Evolutionary conservation across 192 early-diverging fungal species (phyloP), one percentile per base, ranked within the genome.

Genomic region (Podila horticola): DNA sequence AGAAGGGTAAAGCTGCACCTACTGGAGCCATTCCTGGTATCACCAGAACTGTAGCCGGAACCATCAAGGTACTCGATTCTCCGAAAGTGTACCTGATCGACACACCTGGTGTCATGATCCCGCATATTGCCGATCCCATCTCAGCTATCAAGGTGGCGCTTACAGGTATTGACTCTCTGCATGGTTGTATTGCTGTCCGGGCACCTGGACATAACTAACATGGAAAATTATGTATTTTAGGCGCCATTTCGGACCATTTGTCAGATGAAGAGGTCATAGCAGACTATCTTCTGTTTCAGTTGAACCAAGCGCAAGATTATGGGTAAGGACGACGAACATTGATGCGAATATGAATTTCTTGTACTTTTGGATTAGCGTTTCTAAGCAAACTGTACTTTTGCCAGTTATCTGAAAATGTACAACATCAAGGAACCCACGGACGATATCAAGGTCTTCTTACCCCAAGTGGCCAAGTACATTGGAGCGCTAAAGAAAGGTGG

Each of bases 41-140:
- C 36, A 99, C 97, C 12, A 71, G 92, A 12, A 83, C 94, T 0
- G 93, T 99, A 33, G 82, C 81, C 48, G 84, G 83, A 6, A 88
- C 87, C 0, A 86, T 92, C 66, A 95, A 93, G 66, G 95, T 99
- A 22, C 72, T 94, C 22, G 93, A 95, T n/a, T 86, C 92, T 15
- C 97, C 97, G n/a, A 83, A 91, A 3, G 90, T 99, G 2, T 99
- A 98, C 79, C 79, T 99, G 29, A 90, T 97, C 17, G 97, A 98
- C 67, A 98, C 96, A 8, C 97, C 97, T 0, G 94, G 94, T 20
- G 95, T 97, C 24, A 96, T 97, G 91, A 89, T 95, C 63, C 97
- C 97, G 15, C 88, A 96, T 64, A 92, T 97, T 65, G 73, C 91
- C 1, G 90, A 93, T 66, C 96, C 97, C 6, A 81, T 95, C 0